Percentiles rank a stretch among this genome's conserved stretches.
phyloP scores from a whole-genome alignment of 2,329 filamentous ascomycete genomes.

The Mycosphaerella sp. region DNA sequence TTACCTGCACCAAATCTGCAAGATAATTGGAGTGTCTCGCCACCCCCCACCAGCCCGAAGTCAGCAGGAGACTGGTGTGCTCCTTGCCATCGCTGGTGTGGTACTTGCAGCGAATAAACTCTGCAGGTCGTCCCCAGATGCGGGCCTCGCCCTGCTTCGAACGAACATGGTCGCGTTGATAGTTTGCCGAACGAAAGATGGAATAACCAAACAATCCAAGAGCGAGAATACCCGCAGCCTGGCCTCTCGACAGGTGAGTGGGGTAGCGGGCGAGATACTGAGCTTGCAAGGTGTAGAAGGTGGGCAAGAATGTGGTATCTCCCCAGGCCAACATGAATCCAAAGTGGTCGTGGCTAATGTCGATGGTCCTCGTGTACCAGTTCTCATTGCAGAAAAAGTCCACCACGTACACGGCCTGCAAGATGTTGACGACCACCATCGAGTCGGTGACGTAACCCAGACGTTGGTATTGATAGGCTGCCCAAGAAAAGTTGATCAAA shows the following conservation, averaged over 20 bases:
- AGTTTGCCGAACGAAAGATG: slow-evolving; percentile 20
- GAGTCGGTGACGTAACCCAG: slow-evolving; percentile 17
- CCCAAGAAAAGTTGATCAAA: slow-evolving; percentile 18
- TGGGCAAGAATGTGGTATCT: slow-evolving; percentile 20
- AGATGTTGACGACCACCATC: slow-evolving; percentile 17
- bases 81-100: slow-evolving; percentile 17
- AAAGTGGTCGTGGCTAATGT: slow-evolving; percentile 24
- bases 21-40: slow-evolving; percentile 21
- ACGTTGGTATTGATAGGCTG: slow-evolving; percentile 17
- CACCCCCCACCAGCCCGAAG: slow-evolving; percentile 21
- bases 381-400: slow-evolving; percentile 22
- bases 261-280: slow-evolving; percentile 22
- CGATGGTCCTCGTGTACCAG: slow-evolving; percentile 21
- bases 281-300: slow-evolving; percentile 21
- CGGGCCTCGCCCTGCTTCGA: slow-evolving; percentile 10
- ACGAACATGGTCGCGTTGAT: slow-evolving; percentile 19
- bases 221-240: slow-evolving; percentile 12
- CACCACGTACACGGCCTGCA: slow-evolving; percentile 20
- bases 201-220: slow-evolving; percentile 15
- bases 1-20: slow-evolving; percentile 17
- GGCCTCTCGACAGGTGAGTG: slow-evolving; percentile 13
- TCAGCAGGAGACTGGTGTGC: slow-evolving; percentile 17
- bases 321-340: slow-evolving; percentile 24
- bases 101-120: slow-evolving; percentile 19
- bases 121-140: slow-evolving; percentile 20